Evolutionary conservation across 306 rosid genomes (phyloP).

Genomic region (Crotalaria pallida): DNA sequence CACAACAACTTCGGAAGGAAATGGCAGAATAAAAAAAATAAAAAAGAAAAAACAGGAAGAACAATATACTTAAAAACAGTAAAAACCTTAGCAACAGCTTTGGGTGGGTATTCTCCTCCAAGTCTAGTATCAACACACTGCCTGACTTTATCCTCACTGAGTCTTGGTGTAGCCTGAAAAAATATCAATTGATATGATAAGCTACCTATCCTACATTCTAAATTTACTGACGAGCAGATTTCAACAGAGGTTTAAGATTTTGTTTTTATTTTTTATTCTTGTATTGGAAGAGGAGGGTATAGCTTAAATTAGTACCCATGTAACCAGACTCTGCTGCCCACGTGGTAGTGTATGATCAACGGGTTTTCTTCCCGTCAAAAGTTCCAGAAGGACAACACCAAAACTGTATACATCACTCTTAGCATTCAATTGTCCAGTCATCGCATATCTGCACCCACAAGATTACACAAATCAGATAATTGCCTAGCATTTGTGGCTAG

Average conservation of each 20-base stretch:
- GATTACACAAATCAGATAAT: constrained; percentile 8
- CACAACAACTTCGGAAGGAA: constrained; percentile 4
- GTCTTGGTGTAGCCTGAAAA: constrained; percentile 91
- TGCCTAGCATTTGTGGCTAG: not conserved
- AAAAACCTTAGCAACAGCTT: constrained; percentile 89
- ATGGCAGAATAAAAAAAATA: not conserved
- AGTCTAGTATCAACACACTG: constrained; percentile 85
- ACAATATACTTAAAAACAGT: not conserved
- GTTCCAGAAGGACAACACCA: constrained; percentile 91
- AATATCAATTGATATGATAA: constrained; percentile 24
- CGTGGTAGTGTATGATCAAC: constrained; percentile 93
- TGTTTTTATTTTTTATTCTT: not conserved
- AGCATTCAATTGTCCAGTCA: constrained; percentile 94
- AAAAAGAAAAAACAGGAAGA: not conserved
- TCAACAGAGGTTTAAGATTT: not conserved
- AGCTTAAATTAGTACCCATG: constrained; percentile 66
- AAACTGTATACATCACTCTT: constrained; percentile 96
- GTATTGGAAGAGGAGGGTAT: not conserved
- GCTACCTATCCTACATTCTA: constrained; percentile 12
- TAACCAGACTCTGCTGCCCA: constrained; percentile 92
- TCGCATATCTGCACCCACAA: constrained; percentile 73
- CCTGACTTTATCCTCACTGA: constrained; percentile 89
- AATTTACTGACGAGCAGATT: not conserved
- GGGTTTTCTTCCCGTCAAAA: constrained; percentile 90
- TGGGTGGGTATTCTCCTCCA: constrained; percentile 82